Percentiles rank a stretch among this genome's conserved stretches.
These are phyloP conservation scores for Erodium chrysanthum DNA, from an alignment of 441 rosid species.

Conservation along the genomic window DNA sequence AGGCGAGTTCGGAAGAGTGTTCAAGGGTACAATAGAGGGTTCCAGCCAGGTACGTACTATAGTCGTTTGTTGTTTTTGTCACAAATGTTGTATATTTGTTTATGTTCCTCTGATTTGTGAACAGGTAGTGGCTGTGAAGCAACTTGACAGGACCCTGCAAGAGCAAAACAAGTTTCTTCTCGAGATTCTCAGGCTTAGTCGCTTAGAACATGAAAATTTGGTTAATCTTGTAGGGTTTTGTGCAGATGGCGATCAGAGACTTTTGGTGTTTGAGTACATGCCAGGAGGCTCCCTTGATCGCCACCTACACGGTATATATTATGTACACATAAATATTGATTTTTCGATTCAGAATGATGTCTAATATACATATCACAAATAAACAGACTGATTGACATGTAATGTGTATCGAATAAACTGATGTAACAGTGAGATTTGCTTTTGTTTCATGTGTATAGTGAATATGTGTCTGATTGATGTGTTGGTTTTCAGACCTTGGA, in stretches of 20 bases:
- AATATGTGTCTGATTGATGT: too few relatives aligned
- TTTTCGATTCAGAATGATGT: too few relatives aligned
- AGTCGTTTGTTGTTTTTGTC: too few relatives aligned
- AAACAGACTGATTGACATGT: too few relatives aligned
- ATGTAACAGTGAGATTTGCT: too few relatives aligned
- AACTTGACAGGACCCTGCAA: slow-evolving; percentile 64
- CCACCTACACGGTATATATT: slow-evolving; percentile 25
- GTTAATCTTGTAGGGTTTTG: slow-evolving; percentile 69
- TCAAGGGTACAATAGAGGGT: slow-evolving; percentile 50
- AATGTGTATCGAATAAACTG: too few relatives aligned
- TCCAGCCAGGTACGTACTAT: slow-evolving; percentile 43
- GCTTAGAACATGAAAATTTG: slow-evolving; percentile 53
- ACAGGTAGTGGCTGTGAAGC: slow-evolving; percentile 82
- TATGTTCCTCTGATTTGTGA: neutral
- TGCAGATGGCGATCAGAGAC: slow-evolving; percentile 93
- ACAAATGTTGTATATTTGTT: neutral
- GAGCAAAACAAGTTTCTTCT: slow-evolving; percentile 58
- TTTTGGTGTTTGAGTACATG: slow-evolving; percentile 62
- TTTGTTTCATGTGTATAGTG: too few relatives aligned
- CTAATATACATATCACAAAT: too few relatives aligned
- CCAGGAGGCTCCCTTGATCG: slow-evolving; percentile 52
- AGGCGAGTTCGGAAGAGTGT: slow-evolving; percentile 76
- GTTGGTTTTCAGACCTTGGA: slow-evolving; percentile 23
- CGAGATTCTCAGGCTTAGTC: slow-evolving; percentile 46
- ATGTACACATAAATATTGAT: too few relatives aligned